A percentile compares a stretch with the other conserved stretches of the same genome.
phyloP scores from a whole-genome alignment of 441 rosid genomes.

The Gossypium lobatum region DNA sequence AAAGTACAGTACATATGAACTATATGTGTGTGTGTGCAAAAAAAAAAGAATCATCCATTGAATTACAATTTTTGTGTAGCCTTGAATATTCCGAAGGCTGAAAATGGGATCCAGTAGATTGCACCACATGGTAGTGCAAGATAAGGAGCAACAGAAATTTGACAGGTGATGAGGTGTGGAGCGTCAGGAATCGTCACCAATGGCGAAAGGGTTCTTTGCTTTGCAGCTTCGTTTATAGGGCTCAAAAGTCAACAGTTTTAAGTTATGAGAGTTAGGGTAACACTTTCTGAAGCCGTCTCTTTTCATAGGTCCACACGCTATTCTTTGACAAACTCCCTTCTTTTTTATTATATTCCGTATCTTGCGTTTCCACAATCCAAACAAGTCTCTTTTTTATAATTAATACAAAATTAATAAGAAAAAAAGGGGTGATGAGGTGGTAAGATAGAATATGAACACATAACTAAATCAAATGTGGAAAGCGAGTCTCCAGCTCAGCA shows the following conservation, averaged over 20 bases:
- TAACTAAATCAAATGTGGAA: constrained; percentile 4
- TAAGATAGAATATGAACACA: neutral
- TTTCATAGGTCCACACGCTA: constrained; percentile 40
- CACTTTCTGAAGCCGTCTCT: constrained; percentile 17
- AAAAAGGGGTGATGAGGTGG: constrained; percentile 16
- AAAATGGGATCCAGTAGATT: neutral
- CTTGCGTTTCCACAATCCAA: constrained; percentile 10
- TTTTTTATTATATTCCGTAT: constrained; percentile 16
- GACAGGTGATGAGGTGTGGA: constrained; percentile 9
- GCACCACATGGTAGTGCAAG: neutral
- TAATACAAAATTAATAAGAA: neutral
- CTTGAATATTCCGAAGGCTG: neutral
- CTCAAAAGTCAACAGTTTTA: constrained; percentile 32
- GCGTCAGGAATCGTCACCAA: constrained; percentile 22
- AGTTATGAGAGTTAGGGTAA: constrained; percentile 17
- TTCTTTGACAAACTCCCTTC: neutral
- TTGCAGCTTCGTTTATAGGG: constrained; percentile 33
- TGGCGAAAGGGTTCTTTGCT: constrained; percentile 30
- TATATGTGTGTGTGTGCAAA: neutral
- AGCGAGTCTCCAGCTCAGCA: constrained; percentile 28
- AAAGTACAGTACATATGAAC: neutral
- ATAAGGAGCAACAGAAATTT: constrained; percentile 7
- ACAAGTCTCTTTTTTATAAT: neutral
- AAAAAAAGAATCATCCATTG: no score
- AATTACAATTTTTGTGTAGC: no score